phyloP scores from a whole-genome alignment of 2,329 filamentous ascomycete species.

The Calonectria pteridis region DNA sequence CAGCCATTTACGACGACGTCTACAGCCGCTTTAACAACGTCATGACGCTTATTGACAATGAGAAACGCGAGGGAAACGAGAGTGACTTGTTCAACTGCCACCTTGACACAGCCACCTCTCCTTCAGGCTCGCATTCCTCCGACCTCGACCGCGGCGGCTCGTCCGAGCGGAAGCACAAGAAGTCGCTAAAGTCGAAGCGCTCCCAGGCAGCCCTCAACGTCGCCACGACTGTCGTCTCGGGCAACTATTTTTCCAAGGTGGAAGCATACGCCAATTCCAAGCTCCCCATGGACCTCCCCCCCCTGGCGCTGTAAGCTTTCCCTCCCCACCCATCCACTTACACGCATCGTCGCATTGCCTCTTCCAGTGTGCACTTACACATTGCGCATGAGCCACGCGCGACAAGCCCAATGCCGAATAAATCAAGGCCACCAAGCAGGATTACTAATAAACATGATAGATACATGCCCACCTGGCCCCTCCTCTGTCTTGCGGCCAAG shows the following conservation, averaged over 20 bases:
- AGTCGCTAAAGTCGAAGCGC: slow-evolving; percentile 32
- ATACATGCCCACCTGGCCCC: slow-evolving; percentile 80
- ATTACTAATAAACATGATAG: slow-evolving; percentile 50
- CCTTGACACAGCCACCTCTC: slow-evolving; percentile 26
- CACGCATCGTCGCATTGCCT: not conserved
- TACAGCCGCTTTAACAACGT: slow-evolving; percentile 73
- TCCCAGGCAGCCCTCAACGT: slow-evolving; percentile 29
- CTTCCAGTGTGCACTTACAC: not conserved
- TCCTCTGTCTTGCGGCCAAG: slow-evolving; percentile 82
- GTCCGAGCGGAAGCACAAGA: slow-evolving; percentile 24
- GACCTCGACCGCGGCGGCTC: slow-evolving; percentile 22
- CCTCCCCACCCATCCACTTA: not conserved
- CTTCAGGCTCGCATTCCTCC: slow-evolving; percentile 4
- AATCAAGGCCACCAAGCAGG: not conserved
- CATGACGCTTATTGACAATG: slow-evolving; percentile 79
- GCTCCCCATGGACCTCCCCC: slow-evolving; percentile 75
- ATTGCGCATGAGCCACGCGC: not conserved
- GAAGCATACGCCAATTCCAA: slow-evolving; percentile 83
- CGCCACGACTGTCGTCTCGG: slow-evolving; percentile 51
- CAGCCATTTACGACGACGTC: slow-evolving; percentile 69
- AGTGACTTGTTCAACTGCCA: slow-evolving; percentile 63
- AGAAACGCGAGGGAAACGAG: slow-evolving; percentile 66
- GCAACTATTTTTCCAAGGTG: slow-evolving; percentile 80
- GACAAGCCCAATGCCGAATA: not conserved
- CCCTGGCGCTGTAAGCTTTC: slow-evolving; percentile 72